phyloP scores from a whole-genome alignment of 257 asterid species.

The Orobanche coerulescens region DNA sequence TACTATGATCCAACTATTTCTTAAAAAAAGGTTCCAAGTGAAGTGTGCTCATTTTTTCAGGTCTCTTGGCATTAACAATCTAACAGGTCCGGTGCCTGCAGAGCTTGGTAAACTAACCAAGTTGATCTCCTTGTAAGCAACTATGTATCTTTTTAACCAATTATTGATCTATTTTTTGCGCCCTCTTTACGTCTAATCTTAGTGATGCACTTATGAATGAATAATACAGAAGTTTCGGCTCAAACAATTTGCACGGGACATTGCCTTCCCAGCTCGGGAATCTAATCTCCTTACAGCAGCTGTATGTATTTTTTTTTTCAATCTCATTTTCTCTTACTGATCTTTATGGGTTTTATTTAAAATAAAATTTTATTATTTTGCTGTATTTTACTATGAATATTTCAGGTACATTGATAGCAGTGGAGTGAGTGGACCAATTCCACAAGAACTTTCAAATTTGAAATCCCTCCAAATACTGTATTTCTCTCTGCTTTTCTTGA shows the following conservation, averaged over 20 bases:
- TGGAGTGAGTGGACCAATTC: slow-evolving; percentile 59
- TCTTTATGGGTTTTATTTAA: neutral
- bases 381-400: neutral
- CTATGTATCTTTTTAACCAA: neutral
- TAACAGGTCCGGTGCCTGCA: slow-evolving; percentile 47
- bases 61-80: slow-evolving; percentile 53
- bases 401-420: slow-evolving; percentile 64
- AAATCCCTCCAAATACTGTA: slow-evolving; percentile 42
- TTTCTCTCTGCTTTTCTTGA: slow-evolving; percentile 13
- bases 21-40: neutral
- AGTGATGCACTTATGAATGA: neutral
- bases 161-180: neutral
- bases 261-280: slow-evolving; percentile 44
- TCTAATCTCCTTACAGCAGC: slow-evolving; percentile 39
- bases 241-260: slow-evolving; percentile 46
- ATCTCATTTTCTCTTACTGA: neutral
- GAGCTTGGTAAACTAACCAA: slow-evolving; percentile 48
- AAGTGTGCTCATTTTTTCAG: slow-evolving; percentile 24
- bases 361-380: neutral
- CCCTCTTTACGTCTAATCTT: neutral
- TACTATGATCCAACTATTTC: neutral
- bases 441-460: slow-evolving; percentile 42
- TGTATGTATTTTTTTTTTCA: slow-evolving; percentile 35
- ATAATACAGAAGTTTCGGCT: slow-evolving; percentile 44
- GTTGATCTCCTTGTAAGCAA: slow-evolving; percentile 40